These are phyloP conservation scores for Serendipita sp. DNA, from an alignment of 768 basidiomycete genomes.

Conservation along the genomic window DNA sequence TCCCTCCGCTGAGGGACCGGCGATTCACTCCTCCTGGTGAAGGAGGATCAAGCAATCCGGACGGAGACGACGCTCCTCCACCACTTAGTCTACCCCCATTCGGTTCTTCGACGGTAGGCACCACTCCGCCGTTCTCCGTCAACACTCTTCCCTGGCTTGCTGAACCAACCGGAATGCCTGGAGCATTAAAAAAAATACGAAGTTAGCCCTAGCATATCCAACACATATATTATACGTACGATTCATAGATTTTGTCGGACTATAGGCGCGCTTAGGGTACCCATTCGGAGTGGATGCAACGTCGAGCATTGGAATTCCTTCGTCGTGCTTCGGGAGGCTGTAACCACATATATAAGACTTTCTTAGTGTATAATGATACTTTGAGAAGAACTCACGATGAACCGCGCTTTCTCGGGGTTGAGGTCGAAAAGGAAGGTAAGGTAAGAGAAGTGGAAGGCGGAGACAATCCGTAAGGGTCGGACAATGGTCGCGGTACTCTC, in stretches of 20 bases:
- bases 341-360: neutral
- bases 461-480: conserved; percentile 2
- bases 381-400: neutral
- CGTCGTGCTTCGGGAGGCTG: neutral
- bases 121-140: conserved; percentile 44
- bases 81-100: conserved; percentile 12
- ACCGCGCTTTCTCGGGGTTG: neutral
- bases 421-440: neutral
- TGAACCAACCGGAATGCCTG: neutral
- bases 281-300: conserved; percentile 20
- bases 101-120: neutral
- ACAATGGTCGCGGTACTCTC: conserved; percentile 46
- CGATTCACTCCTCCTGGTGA: conserved; percentile 27
- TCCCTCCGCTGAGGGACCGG: conserved; percentile 21
- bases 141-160: conserved; percentile 70
- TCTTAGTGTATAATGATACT: neutral
- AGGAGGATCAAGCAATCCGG: conserved; percentile 24
- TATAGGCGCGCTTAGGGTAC: conserved; percentile 19
- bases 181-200: conserved; percentile 19
- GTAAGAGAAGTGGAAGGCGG: neutral
- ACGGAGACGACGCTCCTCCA: conserved; percentile 19
- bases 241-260: neutral
- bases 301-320: conserved; percentile 2
- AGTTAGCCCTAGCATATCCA: conserved; percentile 52
- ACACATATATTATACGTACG: conserved; percentile 21